A percentile compares a stretch with the other conserved stretches of the same genome.
Evolutionary conservation across 2,329 filamentous ascomycete species (phyloP).

Genomic region (Pseudogymnoascus sp.): DNA sequence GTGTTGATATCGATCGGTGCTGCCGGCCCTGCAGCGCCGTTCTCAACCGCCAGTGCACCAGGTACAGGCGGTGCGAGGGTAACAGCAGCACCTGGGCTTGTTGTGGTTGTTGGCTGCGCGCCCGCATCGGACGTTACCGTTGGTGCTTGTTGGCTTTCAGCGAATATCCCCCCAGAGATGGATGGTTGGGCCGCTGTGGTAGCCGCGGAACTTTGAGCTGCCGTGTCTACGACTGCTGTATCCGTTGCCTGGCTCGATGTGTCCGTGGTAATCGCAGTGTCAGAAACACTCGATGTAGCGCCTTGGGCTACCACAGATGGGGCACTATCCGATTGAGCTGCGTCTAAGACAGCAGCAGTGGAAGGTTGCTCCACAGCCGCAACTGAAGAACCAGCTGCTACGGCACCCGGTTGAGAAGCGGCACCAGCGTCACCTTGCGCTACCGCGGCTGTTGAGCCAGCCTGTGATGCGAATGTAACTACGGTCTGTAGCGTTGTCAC

Average conservation of each 20-base stretch:
- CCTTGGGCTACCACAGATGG: neutral
- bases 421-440: neutral
- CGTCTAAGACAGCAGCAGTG: neutral
- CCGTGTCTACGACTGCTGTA: too few species aligned
- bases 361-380: neutral
- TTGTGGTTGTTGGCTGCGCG: slow-evolving; percentile 1
- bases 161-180: neutral
- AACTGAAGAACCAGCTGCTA: neutral
- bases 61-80: slow-evolving; percentile 8
- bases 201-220: too few species aligned
- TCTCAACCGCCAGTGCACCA: slow-evolving; percentile 11
- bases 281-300: neutral
- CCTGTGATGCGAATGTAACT: slow-evolving; percentile 2
- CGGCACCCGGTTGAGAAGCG: neutral
- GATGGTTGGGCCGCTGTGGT: neutral
- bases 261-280: neutral
- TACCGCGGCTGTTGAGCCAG: slow-evolving; percentile 4
- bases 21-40: neutral
- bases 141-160: neutral
- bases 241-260: neutral
- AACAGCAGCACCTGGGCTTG: slow-evolving; percentile 9
- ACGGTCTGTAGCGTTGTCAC: slow-evolving; percentile 11
- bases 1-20: slow-evolving; percentile 23
- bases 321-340: neutral
- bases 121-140: neutral